Percentiles rank a stretch among this genome's conserved stretches.
These are phyloP conservation scores for Gossypium sturtianum DNA, from an alignment of 345 rosid genomes.

Conservation along the genomic window DNA sequence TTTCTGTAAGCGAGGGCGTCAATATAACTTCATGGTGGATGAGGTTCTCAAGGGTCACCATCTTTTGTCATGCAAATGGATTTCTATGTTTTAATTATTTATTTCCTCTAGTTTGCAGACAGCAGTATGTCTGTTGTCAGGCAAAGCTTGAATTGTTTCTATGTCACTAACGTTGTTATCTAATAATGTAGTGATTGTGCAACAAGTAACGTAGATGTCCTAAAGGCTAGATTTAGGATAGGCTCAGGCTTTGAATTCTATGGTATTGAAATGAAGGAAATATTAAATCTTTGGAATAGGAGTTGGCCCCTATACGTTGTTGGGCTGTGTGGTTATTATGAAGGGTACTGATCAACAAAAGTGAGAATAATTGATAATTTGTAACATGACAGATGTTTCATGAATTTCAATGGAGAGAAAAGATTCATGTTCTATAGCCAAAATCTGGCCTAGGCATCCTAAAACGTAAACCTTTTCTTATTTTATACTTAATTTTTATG, in stretches of 20 bases:
- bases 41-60: background rate
- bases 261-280: background rate
- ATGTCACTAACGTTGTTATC: background rate
- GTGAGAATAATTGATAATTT: background rate
- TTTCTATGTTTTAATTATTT: background rate
- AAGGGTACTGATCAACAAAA: background rate
- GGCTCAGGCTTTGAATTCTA: background rate
- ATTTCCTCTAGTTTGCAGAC: background rate
- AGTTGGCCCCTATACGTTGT: background rate
- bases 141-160: background rate
- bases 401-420: background rate
- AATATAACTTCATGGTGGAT: background rate
- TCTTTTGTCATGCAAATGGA: background rate
- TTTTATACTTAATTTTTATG: background rate
- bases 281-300: background rate
- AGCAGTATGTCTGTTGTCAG: background rate
- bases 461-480: background rate
- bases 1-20: background rate
- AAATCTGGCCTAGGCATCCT: background rate
- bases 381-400: background rate
- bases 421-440: background rate
- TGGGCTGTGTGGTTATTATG: background rate
- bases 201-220: background rate
- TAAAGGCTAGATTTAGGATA: background rate
- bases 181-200: background rate